Evolutionary conservation across 129 eudicot species (phyloP), one percentile per base, ranked within the genome.

Genomic region (Chrysanthemum seticuspe): DNA sequence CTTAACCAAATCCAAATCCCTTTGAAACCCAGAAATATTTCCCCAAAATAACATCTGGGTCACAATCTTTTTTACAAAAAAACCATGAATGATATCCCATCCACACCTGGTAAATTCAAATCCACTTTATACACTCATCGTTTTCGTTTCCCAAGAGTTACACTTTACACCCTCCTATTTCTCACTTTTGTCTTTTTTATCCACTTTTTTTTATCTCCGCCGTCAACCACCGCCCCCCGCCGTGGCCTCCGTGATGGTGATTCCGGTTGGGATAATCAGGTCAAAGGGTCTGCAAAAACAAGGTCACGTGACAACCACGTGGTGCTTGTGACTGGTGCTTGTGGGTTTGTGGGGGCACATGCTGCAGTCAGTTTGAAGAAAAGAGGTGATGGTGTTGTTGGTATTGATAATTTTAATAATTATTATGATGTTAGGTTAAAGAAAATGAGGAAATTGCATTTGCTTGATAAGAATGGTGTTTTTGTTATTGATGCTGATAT

Each of bases 281-380:
- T 83, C 23, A 83, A 86, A 6, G 70, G 77, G 6, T 89, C 96
- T 10, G 92, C 90, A 15, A 77, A 76, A 21, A 68, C 77, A 6
- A 79, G 79, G 0, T 77, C 95, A 16, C 63, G 65, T n/a, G 19
- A 74, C 52, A 84, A 79, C 25, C 77, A 71, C 53, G 60, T 80
- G 0, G 91, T 88, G 2, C 89, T 86, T 7, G 89, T 88, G 69
- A 88, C 91, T 36, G 93, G 93, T 34, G 93, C 93, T 31, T 87
- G 77, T 13, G 92, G 92, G 4, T 87, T 87, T 59, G 92, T 87
- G 55, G 92, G 92, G 11, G 71, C 79, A 57, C 93, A 85, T 53
- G 93, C 85, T 13, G 67, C 93, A 3, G 19, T 75, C 12, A 83
- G 85, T 6, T 80, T 87, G 6, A 85, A 80, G 48, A 74, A 79